These are phyloP conservation scores for Globisporangium abappressorium DNA, from an alignment of 352 stramenopile species.

Conservation along the genomic window DNA sequence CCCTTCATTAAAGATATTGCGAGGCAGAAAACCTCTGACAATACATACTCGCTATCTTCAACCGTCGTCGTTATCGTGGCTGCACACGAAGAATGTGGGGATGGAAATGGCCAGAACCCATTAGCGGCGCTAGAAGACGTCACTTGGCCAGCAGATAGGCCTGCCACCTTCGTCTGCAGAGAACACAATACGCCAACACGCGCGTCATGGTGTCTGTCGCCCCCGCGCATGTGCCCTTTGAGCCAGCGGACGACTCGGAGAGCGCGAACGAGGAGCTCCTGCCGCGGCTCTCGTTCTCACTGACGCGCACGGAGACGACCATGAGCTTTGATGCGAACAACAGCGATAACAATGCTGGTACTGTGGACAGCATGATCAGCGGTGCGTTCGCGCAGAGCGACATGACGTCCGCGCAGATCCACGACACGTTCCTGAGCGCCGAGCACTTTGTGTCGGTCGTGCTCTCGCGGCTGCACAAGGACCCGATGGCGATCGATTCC, in stretches of 20 bases:
- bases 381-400: background rate
- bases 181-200: background rate
- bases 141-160: no score
- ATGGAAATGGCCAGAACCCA: conserved; percentile 1
- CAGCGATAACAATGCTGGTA: background rate
- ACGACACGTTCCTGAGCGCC: conserved; percentile 25
- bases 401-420: conserved; percentile 12
- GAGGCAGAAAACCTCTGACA: background rate
- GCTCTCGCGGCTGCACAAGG: conserved; percentile 49
- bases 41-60: conserved; percentile 7
- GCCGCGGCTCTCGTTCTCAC: conserved; percentile 9
- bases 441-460: conserved; percentile 57
- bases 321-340: background rate
- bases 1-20: background rate
- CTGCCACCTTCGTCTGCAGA: background rate
- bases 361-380: background rate
- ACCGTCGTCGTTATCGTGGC: background rate
- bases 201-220: background rate
- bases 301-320: conserved; percentile 13
- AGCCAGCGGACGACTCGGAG: background rate
- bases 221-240: background rate
- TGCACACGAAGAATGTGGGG: background rate
- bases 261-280: conserved; percentile 5
- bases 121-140: no score
- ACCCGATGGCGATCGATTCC: conserved; percentile 44